phyloP scores from a whole-genome alignment of 2,329 filamentous ascomycete species.

The Cryphonectria naterciae region DNA sequence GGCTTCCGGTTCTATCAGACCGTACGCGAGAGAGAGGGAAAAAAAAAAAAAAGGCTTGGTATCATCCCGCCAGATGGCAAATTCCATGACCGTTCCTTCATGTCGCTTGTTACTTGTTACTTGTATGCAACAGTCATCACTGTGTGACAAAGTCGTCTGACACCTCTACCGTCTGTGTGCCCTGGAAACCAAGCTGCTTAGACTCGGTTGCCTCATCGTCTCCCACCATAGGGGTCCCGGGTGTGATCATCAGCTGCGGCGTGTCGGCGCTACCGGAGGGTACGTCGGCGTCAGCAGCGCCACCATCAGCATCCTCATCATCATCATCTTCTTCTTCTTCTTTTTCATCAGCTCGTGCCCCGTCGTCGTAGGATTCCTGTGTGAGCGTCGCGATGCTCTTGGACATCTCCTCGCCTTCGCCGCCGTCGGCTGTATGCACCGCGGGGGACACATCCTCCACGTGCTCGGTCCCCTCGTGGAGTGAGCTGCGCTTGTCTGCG shows the following conservation, averaged over 20 bases:
- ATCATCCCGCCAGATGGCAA: neutral
- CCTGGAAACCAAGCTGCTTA: slow-evolving; percentile 50
- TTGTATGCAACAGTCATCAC: slow-evolving; percentile 32
- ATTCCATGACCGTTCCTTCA: neutral
- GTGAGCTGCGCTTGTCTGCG: slow-evolving; percentile 27
- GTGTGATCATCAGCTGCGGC: slow-evolving; percentile 53
- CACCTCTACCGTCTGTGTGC: slow-evolving; percentile 40
- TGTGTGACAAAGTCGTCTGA: slow-evolving; percentile 39
- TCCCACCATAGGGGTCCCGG: slow-evolving; percentile 49
- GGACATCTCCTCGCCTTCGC: slow-evolving; percentile 28
- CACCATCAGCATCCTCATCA: slow-evolving; percentile 22
- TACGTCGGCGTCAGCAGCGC: slow-evolving; percentile 35
- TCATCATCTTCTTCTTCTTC: slow-evolving; percentile 35
- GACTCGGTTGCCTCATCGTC: slow-evolving; percentile 42
- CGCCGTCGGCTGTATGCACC: neutral
- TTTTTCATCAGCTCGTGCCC: slow-evolving; percentile 37
- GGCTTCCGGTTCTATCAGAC: neutral
- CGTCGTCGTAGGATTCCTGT: slow-evolving; percentile 21
- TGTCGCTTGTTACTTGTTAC: neutral
- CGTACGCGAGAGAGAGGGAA: neutral
- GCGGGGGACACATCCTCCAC: slow-evolving; percentile 36
- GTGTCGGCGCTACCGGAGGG: slow-evolving; percentile 34
- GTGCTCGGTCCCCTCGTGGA: slow-evolving; percentile 42
- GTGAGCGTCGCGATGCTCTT: slow-evolving; percentile 29
- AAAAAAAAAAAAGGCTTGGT: neutral